Conservation (phyloP, 2,329 filamentous ascomycete species). For the Coniosporium tulheliwenetii region DNA sequence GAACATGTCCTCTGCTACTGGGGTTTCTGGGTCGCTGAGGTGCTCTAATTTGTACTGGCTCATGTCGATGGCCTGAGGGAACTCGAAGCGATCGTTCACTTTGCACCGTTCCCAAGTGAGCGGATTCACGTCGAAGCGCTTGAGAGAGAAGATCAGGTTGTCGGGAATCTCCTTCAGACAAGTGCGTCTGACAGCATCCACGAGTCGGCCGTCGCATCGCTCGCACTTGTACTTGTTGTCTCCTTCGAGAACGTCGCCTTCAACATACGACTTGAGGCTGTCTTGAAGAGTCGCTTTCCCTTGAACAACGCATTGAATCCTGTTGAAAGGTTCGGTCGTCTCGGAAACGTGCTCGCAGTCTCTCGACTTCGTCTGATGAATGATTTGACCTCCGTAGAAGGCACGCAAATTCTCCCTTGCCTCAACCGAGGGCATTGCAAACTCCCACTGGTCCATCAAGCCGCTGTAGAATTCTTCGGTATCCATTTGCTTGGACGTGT, state of each 20-base stretch:
- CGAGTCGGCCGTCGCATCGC: conserved; percentile 63
- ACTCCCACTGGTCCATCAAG: conserved; percentile 81
- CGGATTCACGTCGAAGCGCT: conserved; percentile 66
- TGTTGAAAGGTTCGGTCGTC: conserved; percentile 76
- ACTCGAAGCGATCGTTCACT: conserved; percentile 89
- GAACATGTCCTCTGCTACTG: conserved; percentile 57
- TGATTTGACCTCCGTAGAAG: conserved; percentile 81
- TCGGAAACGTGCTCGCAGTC: conserved; percentile 92
- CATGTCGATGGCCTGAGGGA: conserved; percentile 74
- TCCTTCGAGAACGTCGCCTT: conserved; percentile 92
- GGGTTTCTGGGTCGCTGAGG: conserved; percentile 46
- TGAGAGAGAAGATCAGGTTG: conserved; percentile 89
- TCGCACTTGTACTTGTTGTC: conserved; percentile 98
- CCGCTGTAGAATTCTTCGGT: conserved; percentile 96
- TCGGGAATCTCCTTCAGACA: conserved; percentile 88
- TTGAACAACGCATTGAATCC: conserved; percentile 92
- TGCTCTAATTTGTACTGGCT: conserved; percentile 78
- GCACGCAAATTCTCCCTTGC: conserved; percentile 59
- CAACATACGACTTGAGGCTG: conserved; percentile 86
- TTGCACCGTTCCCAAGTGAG: conserved; percentile 68
- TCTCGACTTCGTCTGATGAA: conserved; percentile 90
- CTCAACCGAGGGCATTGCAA: conserved; percentile 52
- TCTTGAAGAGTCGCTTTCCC: conserved; percentile 73
- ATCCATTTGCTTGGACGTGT: conserved; percentile 88
- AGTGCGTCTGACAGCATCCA: conserved; percentile 76